Percentiles rank a stretch among this genome's conserved stretches.
Conservation (phyloP, 352 stramenopile genomes). For the Blastocystis sp. region DNA sequence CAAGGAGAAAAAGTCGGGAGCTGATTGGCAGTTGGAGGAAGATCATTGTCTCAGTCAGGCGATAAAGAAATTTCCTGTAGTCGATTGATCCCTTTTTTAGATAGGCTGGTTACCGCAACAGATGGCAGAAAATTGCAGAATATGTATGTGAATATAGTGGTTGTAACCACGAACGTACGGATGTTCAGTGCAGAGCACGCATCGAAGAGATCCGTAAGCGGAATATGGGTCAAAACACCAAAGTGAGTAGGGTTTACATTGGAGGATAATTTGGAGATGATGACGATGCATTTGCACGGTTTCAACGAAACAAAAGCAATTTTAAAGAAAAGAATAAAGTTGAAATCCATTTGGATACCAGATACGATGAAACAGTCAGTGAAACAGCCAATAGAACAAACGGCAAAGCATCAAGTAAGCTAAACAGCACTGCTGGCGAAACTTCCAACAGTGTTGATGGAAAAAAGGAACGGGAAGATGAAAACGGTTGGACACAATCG, state of each 20-base stretch:
- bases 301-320: conserved; percentile 60
- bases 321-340: conserved; percentile 67
- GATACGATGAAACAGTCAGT: not conserved
- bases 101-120: conserved; percentile 43
- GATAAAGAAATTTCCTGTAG: conserved; percentile 52
- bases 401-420: not conserved
- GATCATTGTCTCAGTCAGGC: conserved; percentile 40
- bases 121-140: conserved; percentile 41
- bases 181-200: conserved; percentile 47
- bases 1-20: conserved; percentile 30
- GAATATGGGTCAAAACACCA: conserved; percentile 53
- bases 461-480: conserved; percentile 64
- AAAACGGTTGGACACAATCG: conserved; percentile 70
- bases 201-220: conserved; percentile 27
- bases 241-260: not conserved
- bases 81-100: not conserved
- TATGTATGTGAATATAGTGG: conserved; percentile 47
- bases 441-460: conserved; percentile 64
- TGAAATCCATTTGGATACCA: conserved; percentile 63
- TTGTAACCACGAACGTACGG: not conserved
- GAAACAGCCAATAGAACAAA: not conserved
- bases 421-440: conserved; percentile 62
- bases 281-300: conserved; percentile 55
- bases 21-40: conserved; percentile 27
- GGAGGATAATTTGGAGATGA: not conserved